Evolutionary conservation across 306 rosid species (phyloP).

Genomic region (Trifolium pratense): DNA sequence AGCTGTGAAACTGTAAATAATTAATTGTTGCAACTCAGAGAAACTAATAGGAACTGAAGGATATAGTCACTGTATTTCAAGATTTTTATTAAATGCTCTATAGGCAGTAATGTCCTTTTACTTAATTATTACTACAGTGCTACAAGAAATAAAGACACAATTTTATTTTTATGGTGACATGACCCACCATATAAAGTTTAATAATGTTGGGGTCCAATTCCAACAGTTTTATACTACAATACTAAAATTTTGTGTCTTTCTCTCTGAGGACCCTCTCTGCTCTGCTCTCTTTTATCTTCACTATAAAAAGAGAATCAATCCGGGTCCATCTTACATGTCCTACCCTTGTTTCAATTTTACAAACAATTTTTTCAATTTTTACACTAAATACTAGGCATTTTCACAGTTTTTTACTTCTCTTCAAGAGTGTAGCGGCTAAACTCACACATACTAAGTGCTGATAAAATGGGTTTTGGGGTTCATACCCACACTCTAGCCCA

Average conservation of each 20-base stretch:
- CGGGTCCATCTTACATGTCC: conserved; percentile 17
- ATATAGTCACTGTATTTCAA: conserved; percentile 6
- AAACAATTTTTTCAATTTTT: too few relatives aligned
- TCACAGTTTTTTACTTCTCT: neutral
- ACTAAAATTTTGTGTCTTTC: conserved; percentile 23
- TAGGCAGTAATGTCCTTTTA: conserved; percentile 9
- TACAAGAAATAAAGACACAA: conserved; percentile 1
- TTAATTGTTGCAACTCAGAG: conserved; percentile 5
- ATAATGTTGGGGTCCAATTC: conserved; percentile 24
- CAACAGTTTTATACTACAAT: conserved; percentile 8
- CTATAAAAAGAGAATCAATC: neutral
- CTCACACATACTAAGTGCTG: too few relatives aligned
- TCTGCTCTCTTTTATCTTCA: conserved; percentile 4
- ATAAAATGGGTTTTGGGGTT: too few relatives aligned
- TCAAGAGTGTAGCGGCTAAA: too few relatives aligned
- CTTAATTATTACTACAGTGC: neutral
- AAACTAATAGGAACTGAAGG: conserved; percentile 24
- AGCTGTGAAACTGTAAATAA: conserved; percentile 19
- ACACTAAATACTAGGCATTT: conserved; percentile 23
- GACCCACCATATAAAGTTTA: conserved; percentile 18
- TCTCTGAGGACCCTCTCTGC: conserved; percentile 9
- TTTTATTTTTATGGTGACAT: conserved; percentile 17
- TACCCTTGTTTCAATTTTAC: conserved; percentile 2
- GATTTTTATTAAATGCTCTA: conserved; percentile 15
- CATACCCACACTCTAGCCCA: too few relatives aligned